Evolutionary conservation across 345 rosid genomes (phyloP), one percentile per base, ranked within the genome.

Genomic region (Lagerstroemia speciosa): DNA sequence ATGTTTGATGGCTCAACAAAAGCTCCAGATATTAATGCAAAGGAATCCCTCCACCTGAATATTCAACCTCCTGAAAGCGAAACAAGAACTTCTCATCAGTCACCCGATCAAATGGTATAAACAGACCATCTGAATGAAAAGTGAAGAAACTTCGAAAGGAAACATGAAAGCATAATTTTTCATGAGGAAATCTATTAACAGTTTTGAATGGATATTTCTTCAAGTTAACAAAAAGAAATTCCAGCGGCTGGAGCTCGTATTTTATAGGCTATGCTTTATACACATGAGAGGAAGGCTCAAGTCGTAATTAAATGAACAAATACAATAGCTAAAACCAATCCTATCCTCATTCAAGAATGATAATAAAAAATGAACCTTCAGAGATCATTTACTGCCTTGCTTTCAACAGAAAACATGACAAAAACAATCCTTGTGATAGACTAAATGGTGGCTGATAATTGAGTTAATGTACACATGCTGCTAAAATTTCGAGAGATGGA

Each of bases 41-140:
- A 29, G 80, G 82, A 65, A 84, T 67, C 36, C 99, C 96, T 20
- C 98, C 99, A 8, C 93, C 98, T 0, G 99, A 88, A 77, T 87
- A 88, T 72, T 94, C 99, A 36, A 94, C 92, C 79, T 94, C 97
- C 99, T 94, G 91, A 50, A 75, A 79, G 71, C 64, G 15, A 58
- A 27, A 58, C 20, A 58, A 27, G 62, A 48, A 58, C 32, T 58
- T 27, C 34, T 34, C 0, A 58, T 58, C 63, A 58, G 63, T 27
- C 6, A 24, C 62, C 17, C 0, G 14, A 26, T 57, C 33, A 57
- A 26, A 19, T 57, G 16, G 27, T 29, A 2, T 53, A 5, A 30
- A 30, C 33, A 27, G 16, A 52, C 19, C 22, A 8, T 30, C 34
- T 26, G 5, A 2, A 27, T 58, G 33, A 26, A 8, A 27, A 2